Percentiles rank a stretch among this genome's conserved stretches.
phyloP scores from a whole-genome alignment of 345 rosid species.

The Euclidium syriacum region DNA sequence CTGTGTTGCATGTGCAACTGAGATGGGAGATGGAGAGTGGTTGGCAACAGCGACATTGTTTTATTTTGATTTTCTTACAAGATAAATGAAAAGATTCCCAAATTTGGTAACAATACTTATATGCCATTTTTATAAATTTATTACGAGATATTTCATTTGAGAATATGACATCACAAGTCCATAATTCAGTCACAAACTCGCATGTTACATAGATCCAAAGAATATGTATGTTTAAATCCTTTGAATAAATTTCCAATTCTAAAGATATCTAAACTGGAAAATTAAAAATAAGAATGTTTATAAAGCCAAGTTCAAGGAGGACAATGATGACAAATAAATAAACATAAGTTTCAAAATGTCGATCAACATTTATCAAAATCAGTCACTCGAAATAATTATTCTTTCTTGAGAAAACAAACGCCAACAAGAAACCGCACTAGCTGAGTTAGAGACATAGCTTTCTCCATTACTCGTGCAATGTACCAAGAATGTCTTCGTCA shows the following conservation, averaged over 20 bases:
- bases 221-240: not conserved
- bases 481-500: conserved; percentile 58
- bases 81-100: conserved; percentile 3
- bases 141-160: not conserved
- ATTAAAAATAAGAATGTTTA: no score
- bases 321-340: not conserved
- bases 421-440: conserved; percentile 18
- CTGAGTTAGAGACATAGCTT: not conserved
- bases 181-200: not conserved
- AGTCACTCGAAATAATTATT: not conserved
- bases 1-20: conserved; percentile 26
- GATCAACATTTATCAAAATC: not conserved
- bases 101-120: conserved; percentile 10
- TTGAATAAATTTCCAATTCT: not conserved
- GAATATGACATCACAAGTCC: not conserved
- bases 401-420: not conserved
- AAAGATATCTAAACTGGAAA: no score
- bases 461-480: conserved; percentile 44
- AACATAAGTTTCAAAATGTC: not conserved
- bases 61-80: not conserved
- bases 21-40: conserved; percentile 7
- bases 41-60: conserved; percentile 24
- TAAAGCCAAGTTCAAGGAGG: not conserved
- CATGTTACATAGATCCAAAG: not conserved
- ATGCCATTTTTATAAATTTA: not conserved